phyloP scores from a whole-genome alignment of 148 eudicot genomes.

The Rhododendron ovatum region DNA sequence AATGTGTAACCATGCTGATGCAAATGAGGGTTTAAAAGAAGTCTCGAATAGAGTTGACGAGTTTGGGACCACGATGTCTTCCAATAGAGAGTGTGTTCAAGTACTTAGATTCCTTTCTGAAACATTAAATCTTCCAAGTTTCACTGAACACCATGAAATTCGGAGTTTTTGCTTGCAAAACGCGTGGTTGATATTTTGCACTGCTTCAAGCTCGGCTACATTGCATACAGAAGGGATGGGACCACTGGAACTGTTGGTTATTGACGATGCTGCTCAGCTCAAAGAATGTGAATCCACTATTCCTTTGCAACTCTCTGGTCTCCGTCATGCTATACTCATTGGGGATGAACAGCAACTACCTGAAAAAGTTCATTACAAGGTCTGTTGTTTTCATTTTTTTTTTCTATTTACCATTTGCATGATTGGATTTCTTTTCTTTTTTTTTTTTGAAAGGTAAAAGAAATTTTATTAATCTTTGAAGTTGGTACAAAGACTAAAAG shows the following conservation, averaged over 20 bases:
- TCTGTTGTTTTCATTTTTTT: not conserved
- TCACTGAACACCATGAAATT: not conserved
- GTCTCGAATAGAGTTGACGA: slow-evolving; percentile 2
- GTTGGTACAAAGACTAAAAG: too few relatives aligned
- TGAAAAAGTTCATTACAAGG: slow-evolving; percentile 18
- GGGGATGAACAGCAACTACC: too few relatives aligned
- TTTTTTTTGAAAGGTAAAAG: too few relatives aligned
- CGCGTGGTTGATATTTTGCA: too few relatives aligned
- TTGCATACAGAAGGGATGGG: too few relatives aligned
- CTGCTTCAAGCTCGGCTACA: too few relatives aligned
- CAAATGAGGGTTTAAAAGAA: slow-evolving; percentile 11
- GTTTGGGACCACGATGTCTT: not conserved
- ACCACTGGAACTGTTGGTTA: too few relatives aligned
- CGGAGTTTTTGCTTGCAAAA: slow-evolving; percentile 21
- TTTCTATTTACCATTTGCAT: not conserved
- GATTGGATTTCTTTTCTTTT: too few relatives aligned
- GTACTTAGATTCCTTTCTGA: slow-evolving; percentile 26
- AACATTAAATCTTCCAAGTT: not conserved
- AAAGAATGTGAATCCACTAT: too few relatives aligned
- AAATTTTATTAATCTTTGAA: not conserved
- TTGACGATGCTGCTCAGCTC: too few relatives aligned
- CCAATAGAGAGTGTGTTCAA: slow-evolving; percentile 4
- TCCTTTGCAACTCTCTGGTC: too few relatives aligned
- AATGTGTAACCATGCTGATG: not conserved
- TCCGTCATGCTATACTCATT: too few relatives aligned